Base-by-base conservation (phyloP, 176 grass and related monocot species). In the Eragrostis nindensis region DNA sequence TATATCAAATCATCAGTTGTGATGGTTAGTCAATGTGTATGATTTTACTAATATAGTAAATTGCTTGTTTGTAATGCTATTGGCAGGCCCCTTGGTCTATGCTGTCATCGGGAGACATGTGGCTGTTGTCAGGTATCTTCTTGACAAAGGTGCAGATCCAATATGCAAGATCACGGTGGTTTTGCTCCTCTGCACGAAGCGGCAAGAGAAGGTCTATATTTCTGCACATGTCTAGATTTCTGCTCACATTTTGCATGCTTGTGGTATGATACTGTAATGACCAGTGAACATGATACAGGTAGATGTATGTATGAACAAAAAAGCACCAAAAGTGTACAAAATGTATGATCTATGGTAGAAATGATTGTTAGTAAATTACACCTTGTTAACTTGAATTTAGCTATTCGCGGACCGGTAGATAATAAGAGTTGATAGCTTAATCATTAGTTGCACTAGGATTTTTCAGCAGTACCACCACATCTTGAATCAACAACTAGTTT, bases 101-200 rank as follows among this genome's bases (percentile, higher is more conserved):
- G 70, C 76, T 1, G 82, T 42, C 29, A 22, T 9, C 25, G 19
- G 53, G 64, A 63, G 77, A 27, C 6, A 89, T 55, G 18, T 61
- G 24, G 77, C 18, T 65, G 60, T 77, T 39, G 52, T 45, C 14
- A 77, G 30, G 36, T 89, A 89, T 81, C 77, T 89, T 68, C 82
- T 89, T 38, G 73, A 81, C 25, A 83, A 76, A 60, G 77, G 87
- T 16, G 87, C 87, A 40, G 62, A 79, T 80, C 68, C 81, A 47
- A 80, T 64, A 76, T 38, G 42, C 57, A 79, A 42, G 62, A 77
- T 68, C 18, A 8, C 27, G 22, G 22, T 17, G 71, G 87, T 39
- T 45, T 30, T 68, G 19, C 62, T 54, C 54, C 82, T 76, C 70
- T 89, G 12, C 82, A 85, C 27, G 76, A 78, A 38, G 82, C 87